Conservation (phyloP, 192 early-diverging fungal genomes). For the Coemansia sp. region DNA sequence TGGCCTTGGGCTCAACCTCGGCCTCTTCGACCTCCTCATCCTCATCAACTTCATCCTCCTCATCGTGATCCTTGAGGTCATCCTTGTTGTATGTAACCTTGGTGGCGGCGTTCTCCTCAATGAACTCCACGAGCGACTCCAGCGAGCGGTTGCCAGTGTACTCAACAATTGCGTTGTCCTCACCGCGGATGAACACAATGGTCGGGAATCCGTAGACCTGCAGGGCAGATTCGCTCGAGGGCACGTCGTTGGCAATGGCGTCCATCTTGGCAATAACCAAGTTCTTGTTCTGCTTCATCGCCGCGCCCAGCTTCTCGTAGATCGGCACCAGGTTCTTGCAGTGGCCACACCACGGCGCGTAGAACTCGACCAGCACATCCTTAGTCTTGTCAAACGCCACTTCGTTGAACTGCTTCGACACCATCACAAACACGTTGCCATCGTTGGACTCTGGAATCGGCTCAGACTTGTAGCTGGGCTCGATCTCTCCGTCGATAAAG, state of each 20-base stretch:
- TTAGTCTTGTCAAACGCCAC: conserved; percentile 19
- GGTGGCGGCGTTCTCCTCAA: conserved; percentile 72
- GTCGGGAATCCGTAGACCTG: conserved; percentile 92
- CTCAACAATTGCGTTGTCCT: conserved; percentile 73
- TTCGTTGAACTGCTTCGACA: conserved; percentile 69
- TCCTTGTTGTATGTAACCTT: conserved; percentile 43
- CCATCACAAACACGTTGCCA: conserved; percentile 86
- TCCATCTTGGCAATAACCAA: conserved; percentile 93
- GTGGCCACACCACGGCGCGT: conserved; percentile 93
- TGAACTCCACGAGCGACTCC: conserved; percentile 74
- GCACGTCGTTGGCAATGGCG: conserved; percentile 91
- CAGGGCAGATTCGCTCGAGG: conserved; percentile 62
- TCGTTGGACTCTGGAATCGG: conserved; percentile 81
- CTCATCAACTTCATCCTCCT: conserved; percentile 25
- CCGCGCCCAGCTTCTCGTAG: conserved; percentile 79
- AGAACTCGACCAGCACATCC: conserved; percentile 76
- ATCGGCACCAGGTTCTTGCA: conserved; percentile 77
- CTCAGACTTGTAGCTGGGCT: conserved; percentile 82
- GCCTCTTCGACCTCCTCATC: conserved; percentile 27
- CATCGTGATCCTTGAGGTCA: conserved; percentile 32
- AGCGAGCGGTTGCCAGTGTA: conserved; percentile 83
- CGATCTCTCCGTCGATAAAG: conserved; percentile 65
- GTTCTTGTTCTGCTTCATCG: conserved; percentile 55
- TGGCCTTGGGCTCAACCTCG: conserved; percentile 9
- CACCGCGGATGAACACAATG: conserved; percentile 86